Evolutionary conservation across 345 rosid species (phyloP).

Genomic region (Streptanthus diversifolius): DNA sequence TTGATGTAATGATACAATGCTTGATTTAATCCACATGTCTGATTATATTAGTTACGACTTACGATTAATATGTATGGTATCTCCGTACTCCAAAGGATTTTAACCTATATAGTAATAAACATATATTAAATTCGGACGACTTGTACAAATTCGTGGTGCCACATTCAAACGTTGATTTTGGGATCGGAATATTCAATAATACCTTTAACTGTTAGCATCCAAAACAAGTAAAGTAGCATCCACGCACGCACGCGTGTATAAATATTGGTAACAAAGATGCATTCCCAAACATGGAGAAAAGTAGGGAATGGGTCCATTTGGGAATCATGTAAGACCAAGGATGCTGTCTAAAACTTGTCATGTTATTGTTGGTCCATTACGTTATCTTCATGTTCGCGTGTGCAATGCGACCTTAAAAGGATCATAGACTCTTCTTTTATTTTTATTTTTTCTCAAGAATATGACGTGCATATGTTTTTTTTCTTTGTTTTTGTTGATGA

Average conservation of each 20-base stretch:
- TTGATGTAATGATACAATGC: neutral
- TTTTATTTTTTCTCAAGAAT: neutral
- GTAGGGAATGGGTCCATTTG: constrained; percentile 22
- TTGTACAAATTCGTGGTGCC: constrained; percentile 5
- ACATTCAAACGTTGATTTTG: constrained; percentile 9
- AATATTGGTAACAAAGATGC: constrained; percentile 5
- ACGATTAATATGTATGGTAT: neutral
- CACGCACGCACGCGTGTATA: constrained; percentile 33
- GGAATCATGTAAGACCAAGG: constrained; percentile 25
- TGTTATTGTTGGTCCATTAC: constrained; percentile 28
- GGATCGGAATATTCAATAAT: neutral
- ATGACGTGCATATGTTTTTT: neutral
- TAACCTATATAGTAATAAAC: neutral
- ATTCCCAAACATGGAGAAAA: constrained; percentile 14
- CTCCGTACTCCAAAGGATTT: neutral
- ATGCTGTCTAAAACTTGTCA: constrained; percentile 20
- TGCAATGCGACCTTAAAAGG: constrained; percentile 17
- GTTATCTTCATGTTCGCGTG: constrained; percentile 34
- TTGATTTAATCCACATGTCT: neutral
- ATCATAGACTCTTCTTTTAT: neutral
- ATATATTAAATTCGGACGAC: neutral
- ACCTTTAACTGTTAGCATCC: constrained; percentile 16
- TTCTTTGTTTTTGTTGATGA: neutral
- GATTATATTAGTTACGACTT: neutral
- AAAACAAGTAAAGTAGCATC: constrained; percentile 30